A percentile compares a stretch with the other conserved stretches of the same genome.
Evolutionary conservation across 805 yeast species (phyloP).

Genomic region (Citeromyces matritensis): DNA sequence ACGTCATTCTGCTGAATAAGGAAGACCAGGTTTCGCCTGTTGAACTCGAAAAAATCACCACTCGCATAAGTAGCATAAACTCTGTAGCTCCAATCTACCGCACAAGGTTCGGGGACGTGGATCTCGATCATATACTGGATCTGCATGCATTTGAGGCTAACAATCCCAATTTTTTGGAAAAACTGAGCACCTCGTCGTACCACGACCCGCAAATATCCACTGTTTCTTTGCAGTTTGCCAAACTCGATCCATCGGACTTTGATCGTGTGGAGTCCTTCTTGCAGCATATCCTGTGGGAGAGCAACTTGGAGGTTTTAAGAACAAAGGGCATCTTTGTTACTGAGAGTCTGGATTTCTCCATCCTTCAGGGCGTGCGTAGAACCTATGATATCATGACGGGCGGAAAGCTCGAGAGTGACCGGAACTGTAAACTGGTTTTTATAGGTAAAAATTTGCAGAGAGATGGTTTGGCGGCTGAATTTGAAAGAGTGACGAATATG

Average conservation of each 20-base stretch:
- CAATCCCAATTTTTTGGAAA: neutral
- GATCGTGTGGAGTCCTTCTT: constrained; percentile 41
- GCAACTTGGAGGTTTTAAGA: constrained; percentile 57
- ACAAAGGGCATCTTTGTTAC: constrained; percentile 59
- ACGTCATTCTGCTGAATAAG: constrained; percentile 68
- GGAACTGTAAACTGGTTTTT: constrained; percentile 11
- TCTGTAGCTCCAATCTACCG: constrained; percentile 48
- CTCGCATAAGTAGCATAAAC: constrained; percentile 41
- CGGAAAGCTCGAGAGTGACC: constrained; percentile 5
- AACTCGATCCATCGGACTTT: constrained; percentile 20
- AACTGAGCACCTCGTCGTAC: constrained; percentile 9
- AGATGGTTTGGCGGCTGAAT: constrained; percentile 3
- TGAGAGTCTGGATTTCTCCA: constrained; percentile 24
- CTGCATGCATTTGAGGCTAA: constrained; percentile 58
- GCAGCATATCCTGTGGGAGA: constrained; percentile 69
- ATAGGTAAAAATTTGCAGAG: constrained; percentile 13
- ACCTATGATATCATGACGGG: constrained; percentile 66
- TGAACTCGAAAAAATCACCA: constrained; percentile 13
- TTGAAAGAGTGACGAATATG: constrained; percentile 1
- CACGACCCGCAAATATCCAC: constrained; percentile 45
- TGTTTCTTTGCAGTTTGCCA: constrained; percentile 27
- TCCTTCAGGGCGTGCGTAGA: constrained; percentile 86
- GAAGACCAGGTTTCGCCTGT: constrained; percentile 32
- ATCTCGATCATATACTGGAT: constrained; percentile 52
- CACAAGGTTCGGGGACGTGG: constrained; percentile 64